Conservation (phyloP, 2,329 filamentous ascomycete species). For the Zasmidium citrigriseum region DNA sequence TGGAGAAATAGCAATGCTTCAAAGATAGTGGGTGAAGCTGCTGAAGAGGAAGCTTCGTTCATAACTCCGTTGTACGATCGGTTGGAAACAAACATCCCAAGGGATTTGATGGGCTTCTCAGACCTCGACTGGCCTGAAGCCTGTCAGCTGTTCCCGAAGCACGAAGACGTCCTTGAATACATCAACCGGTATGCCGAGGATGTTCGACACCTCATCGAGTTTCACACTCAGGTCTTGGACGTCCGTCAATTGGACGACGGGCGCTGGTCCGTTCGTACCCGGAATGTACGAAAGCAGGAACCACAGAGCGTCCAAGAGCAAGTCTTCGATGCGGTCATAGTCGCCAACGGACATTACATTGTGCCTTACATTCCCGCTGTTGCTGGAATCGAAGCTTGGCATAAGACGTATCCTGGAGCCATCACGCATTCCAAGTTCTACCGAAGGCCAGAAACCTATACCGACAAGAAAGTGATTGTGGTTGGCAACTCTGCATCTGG, state of each 20-base stretch:
- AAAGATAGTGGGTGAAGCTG: constrained; percentile 10
- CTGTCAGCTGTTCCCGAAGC: constrained; percentile 71
- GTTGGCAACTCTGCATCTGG: constrained; percentile 85
- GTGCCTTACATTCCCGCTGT: constrained; percentile 49
- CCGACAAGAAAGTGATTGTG: constrained; percentile 71
- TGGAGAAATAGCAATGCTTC: constrained; percentile 37
- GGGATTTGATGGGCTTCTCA: constrained; percentile 76
- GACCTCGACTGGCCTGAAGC: constrained; percentile 58
- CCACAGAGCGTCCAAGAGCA: constrained; percentile 35
- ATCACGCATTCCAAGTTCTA: constrained; percentile 72
- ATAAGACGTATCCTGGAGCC: constrained; percentile 36
- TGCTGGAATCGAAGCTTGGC: constrained; percentile 43
- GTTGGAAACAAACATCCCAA: constrained; percentile 83
- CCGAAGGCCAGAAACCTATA: constrained; percentile 64
- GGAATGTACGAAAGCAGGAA: constrained; percentile 34
- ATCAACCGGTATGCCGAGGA: constrained; percentile 70
- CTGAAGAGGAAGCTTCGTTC: constrained; percentile 58
- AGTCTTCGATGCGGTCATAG: constrained; percentile 56
- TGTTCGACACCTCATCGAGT: constrained; percentile 66
- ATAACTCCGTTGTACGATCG: constrained; percentile 81
- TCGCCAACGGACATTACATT: constrained; percentile 52
- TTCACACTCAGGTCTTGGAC: constrained; percentile 69
- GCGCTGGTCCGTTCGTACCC: constrained; percentile 63
- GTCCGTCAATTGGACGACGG: constrained; percentile 43
- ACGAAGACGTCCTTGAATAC: constrained; percentile 72